Conservation (phyloP, 208 protist genomes). For the Trypanosoma scelopori region DNA sequence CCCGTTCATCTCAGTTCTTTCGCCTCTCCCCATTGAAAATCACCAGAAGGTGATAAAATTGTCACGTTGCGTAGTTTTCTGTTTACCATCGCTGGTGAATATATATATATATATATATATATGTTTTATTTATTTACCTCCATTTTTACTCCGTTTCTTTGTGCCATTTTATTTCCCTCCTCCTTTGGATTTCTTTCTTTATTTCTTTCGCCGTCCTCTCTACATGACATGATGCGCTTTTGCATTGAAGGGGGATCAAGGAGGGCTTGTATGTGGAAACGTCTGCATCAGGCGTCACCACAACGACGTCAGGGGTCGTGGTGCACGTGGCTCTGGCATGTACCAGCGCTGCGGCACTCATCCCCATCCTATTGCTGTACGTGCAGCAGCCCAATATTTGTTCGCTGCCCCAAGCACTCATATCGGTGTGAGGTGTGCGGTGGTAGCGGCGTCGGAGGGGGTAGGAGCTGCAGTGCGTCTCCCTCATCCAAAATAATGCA, state of each 20-base stretch:
- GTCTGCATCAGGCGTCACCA: conserved; percentile 1
- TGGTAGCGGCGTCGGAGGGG: not conserved
- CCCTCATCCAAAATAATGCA: not conserved
- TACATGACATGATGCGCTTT: not conserved
- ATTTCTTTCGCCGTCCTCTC: not conserved
- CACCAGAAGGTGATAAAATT: too few species aligned
- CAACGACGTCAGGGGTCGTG: conserved; percentile 28
- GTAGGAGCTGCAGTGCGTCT: not conserved
- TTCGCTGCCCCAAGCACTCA: not conserved
- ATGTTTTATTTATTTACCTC: too few species aligned
- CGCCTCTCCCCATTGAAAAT: not conserved
- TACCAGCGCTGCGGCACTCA: not conserved
- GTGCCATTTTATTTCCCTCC: not conserved
- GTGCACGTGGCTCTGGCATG: conserved; percentile 9
- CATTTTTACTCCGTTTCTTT: too few species aligned
- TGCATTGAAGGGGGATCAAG: not conserved
- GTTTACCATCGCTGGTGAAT: not conserved
- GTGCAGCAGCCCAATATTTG: conserved; percentile 10
- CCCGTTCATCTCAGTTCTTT: too few species aligned
- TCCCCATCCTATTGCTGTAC: not conserved
- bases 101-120: too few species aligned
- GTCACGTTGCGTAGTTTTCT: not conserved
- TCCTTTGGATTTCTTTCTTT: not conserved
- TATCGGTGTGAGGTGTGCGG: conserved; percentile 14
- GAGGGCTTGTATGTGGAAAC: not conserved